Percentiles rank a stretch among this genome's conserved stretches.
These are phyloP conservation scores for Myriosclerotinia duriaeana DNA, from an alignment of 2,329 filamentous ascomycete genomes.

Conservation along the genomic window DNA sequence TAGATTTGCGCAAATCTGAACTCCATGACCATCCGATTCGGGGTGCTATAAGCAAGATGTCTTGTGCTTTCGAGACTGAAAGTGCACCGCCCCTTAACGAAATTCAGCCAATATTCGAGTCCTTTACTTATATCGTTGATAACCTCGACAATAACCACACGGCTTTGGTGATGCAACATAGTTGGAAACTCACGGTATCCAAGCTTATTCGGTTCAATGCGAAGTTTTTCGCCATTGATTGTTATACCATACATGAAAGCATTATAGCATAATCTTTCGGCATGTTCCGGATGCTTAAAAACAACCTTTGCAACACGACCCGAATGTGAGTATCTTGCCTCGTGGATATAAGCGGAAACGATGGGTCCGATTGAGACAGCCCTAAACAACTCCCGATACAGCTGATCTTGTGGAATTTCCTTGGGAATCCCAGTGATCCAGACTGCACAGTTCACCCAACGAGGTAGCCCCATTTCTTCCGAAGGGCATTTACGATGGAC, in stretches of 20 bases:
- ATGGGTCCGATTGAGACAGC: background rate
- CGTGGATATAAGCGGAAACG: background rate
- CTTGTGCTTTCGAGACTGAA: background rate
- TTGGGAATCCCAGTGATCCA: background rate
- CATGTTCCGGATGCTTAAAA: background rate
- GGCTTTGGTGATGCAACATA: background rate
- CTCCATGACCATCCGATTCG: background rate
- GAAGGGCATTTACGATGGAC: accelerated
- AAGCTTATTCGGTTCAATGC: background rate
- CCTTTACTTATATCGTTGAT: background rate
- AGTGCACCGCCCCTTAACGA: background rate
- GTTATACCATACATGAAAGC: background rate
- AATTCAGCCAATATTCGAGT: background rate
- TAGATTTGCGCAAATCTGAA: background rate
- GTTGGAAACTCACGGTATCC: background rate
- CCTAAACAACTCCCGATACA: background rate
- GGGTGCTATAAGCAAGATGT: background rate
- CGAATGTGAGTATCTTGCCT: accelerated
- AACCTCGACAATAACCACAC: background rate
- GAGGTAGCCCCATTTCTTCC: background rate
- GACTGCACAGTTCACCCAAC: background rate
- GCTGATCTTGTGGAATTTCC: accelerated
- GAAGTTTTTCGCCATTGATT: background rate
- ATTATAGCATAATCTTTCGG: accelerated
- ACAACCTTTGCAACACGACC: background rate